phyloP scores from a whole-genome alignment of 2,329 filamentous ascomycete genomes.

The Aspergillus piperis region DNA sequence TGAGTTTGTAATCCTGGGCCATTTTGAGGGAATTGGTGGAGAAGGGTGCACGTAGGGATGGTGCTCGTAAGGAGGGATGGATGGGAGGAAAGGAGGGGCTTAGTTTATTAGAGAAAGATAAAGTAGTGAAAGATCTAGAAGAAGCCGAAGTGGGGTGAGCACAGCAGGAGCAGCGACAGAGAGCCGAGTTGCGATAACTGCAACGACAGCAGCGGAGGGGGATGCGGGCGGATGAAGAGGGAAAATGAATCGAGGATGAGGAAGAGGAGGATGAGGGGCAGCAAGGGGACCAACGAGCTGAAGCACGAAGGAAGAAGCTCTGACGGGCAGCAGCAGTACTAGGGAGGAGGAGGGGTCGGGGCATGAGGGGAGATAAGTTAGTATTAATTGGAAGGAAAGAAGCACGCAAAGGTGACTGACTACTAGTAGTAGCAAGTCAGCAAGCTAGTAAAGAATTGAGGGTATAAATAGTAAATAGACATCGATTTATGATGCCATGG shows the following conservation, averaged over 20 bases:
- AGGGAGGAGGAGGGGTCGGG: conserved; percentile 18
- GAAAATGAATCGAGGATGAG: background rate
- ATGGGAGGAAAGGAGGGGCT: background rate
- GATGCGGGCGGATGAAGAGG: background rate
- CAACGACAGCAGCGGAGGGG: conserved; percentile 23
- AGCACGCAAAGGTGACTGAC: too few species aligned
- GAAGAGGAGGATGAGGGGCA: conserved; percentile 1
- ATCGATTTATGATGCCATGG: background rate
- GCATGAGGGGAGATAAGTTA: conserved; percentile 11
- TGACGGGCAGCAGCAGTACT: conserved; percentile 12
- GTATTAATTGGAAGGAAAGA: background rate
- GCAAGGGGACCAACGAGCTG: conserved; percentile 13
- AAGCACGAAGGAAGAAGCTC: conserved; percentile 20
- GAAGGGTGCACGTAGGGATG: background rate
- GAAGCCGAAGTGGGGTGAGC: conserved; percentile 19
- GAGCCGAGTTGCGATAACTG: conserved; percentile 22
- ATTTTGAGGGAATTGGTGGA: conserved; percentile 26
- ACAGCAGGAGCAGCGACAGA: conserved; percentile 29
- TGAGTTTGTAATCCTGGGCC: conserved; percentile 58
- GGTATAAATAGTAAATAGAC: too few species aligned
- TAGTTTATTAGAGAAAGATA: background rate
- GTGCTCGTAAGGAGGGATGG: background rate
- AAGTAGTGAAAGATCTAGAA: background rate
- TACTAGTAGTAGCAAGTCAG: too few species aligned
- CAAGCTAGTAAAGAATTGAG: too few species aligned